Evolutionary conservation across 2,329 filamentous ascomycete species (phyloP).

Genomic region (Herpomyces periplanetae): DNA sequence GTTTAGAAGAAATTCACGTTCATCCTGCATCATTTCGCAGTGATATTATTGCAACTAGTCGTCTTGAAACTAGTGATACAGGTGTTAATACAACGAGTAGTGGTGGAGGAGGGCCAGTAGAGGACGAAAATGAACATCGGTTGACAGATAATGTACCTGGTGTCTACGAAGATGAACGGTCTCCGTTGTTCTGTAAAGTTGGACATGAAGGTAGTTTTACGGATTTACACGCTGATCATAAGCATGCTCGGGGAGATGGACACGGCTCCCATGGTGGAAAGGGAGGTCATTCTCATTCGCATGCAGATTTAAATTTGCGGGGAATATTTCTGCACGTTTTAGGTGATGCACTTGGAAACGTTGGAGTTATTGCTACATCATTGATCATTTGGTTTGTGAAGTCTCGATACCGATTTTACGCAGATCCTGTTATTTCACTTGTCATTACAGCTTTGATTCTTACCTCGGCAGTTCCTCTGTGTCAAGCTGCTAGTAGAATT

Average conservation of each 20-base stretch:
- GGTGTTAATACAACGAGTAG: constrained; percentile 12
- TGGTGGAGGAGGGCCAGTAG: constrained; percentile 10
- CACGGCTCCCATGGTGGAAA: constrained; percentile 12
- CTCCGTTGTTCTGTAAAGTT: not conserved
- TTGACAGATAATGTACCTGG: not conserved
- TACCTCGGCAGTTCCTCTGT: constrained; percentile 29
- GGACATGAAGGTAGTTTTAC: not conserved
- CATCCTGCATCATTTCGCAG: constrained; percentile 67
- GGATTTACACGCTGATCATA: constrained; percentile 22
- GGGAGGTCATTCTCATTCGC: constrained; percentile 29
- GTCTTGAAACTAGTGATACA: constrained; percentile 15
- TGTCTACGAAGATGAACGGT: no score
- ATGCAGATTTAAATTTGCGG: constrained; percentile 73
- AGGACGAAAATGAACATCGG: constrained; percentile 7
- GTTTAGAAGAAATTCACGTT: constrained; percentile 21
- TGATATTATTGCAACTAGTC: constrained; percentile 56
- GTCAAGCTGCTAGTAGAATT: constrained; percentile 42
- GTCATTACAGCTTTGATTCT: constrained; percentile 66
- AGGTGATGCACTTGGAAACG: constrained; percentile 48
- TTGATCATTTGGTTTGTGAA: constrained; percentile 67
- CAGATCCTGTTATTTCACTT: constrained; percentile 63
- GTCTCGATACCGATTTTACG: constrained; percentile 44
- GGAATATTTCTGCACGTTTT: constrained; percentile 32
- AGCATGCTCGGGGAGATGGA: constrained; percentile 35
- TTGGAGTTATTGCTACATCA: constrained; percentile 46